These are phyloP conservation scores for Niveomyces coronatus DNA, from an alignment of 2,329 filamentous ascomycete species.

Conservation along the genomic window DNA sequence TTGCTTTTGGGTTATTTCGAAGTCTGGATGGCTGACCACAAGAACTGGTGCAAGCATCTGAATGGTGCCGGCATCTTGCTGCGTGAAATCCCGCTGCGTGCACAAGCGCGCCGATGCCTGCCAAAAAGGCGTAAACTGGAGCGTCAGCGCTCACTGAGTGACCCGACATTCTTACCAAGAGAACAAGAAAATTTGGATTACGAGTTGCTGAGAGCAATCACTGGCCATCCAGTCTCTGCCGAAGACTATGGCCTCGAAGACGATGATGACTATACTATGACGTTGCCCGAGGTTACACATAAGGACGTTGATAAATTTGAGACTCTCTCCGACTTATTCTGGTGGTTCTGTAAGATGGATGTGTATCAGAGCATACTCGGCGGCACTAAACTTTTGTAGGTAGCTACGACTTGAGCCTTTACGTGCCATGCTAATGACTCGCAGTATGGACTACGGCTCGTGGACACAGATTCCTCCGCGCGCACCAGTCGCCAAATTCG, in stretches of 20 bases:
- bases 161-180: conserved; percentile 8
- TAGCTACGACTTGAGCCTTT: conserved; percentile 13
- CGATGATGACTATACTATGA: conserved; percentile 18
- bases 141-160: conserved; percentile 7
- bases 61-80: conserved; percentile 75
- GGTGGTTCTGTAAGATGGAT: conserved; percentile 96
- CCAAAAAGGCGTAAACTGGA: conserved; percentile 39
- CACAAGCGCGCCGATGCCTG: conserved; percentile 62
- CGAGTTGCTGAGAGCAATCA: conserved; percentile 30
- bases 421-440: not conserved
- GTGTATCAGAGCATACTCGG: conserved; percentile 84
- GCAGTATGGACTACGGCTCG: conserved; percentile 64
- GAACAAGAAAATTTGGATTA: conserved; percentile 32
- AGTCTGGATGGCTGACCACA: conserved; percentile 87
- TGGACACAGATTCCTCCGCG: conserved; percentile 87
- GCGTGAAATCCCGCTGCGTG: conserved; percentile 67
- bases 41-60: conserved; percentile 91
- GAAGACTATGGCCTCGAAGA: conserved; percentile 27
- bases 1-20: conserved; percentile 86
- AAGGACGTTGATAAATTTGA: conserved; percentile 72
- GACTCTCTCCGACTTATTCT: conserved; percentile 75
- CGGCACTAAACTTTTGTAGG: conserved; percentile 76
- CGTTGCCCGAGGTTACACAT: conserved; percentile 26
- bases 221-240: conserved; percentile 27
- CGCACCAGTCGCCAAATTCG: conserved; percentile 63